Evolutionary conservation across 2,329 filamentous ascomycete species (phyloP), one percentile per base, ranked within the genome.

Genomic region (Fusarium pseudocircinatum): DNA sequence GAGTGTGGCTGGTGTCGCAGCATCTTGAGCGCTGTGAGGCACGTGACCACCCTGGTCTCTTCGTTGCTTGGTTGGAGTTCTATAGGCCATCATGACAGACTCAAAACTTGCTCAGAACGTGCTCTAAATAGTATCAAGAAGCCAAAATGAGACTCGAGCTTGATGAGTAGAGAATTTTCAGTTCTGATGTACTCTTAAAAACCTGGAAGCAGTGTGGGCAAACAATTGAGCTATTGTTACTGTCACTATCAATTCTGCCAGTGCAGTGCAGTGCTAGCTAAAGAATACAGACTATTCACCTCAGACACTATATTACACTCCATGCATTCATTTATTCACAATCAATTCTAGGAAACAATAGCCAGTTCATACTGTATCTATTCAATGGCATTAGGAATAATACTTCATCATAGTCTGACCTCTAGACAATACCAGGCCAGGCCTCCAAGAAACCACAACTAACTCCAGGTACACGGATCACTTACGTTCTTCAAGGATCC

Each of bases 331-430:
- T 18, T 37, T 15, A 56, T 26, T 32, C 24, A 37, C 13, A 32
- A 28, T 22, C 14, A 43, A 16, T 2, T 7, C 11, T 12, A 30
- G 16, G 9, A 14, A 40, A 37, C 56, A 34, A 53, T 28, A 4
- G 20, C 34, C 42, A 44, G 40, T 60, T 63, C 71, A 58, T 63
- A 39, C 68, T 72, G 69, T 75, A 75, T 70, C 68, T 78, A 78
- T 77, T 78, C 75, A 78, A 77, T 74, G 58, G 67, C 69, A 77
- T 75, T 68, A 72, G 60, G 53, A 57, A 68, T 74, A 73, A 59
- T 59, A 70, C 65, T 70, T 67, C 63, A 54, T 66, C 60, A 24
- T 67, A 72, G 53, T 61, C 60, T 65, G 66, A 60, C 61, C 50
- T 72, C 54, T 61, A n/a, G 50, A 39, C 56, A 56, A 63, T 54